Percentiles rank a stretch among this genome's conserved stretches.
Evolutionary conservation across 352 stramenopile genomes (phyloP).

Genomic region (Thraustochytrium sp.): DNA sequence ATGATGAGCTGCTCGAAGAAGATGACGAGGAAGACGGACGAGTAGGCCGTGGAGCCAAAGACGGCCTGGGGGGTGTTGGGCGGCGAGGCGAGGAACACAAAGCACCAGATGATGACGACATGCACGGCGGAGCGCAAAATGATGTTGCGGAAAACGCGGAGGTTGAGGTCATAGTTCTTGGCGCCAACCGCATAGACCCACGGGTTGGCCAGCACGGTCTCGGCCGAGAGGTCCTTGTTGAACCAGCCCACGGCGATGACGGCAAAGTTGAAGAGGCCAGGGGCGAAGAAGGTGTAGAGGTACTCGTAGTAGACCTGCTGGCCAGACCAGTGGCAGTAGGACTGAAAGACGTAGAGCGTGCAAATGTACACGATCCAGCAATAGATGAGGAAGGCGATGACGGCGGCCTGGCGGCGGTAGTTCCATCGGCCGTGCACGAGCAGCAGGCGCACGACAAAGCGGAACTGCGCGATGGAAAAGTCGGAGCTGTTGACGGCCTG

Average conservation of each 20-base stretch:
- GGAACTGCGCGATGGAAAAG: conserved; percentile 85
- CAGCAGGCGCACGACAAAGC: conserved; percentile 75
- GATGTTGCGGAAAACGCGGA: neutral
- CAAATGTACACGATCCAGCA: conserved; percentile 87
- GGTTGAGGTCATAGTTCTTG: conserved; percentile 29
- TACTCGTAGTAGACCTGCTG: conserved; percentile 46
- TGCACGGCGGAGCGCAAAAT: conserved; percentile 21
- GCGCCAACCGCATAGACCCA: conserved; percentile 28
- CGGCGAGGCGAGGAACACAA: conserved; percentile 38
- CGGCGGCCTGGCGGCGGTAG: conserved; percentile 75
- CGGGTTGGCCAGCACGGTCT: conserved; percentile 18
- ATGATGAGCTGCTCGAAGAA: conserved; percentile 25
- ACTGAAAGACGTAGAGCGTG: conserved; percentile 69
- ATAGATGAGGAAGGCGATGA: conserved; percentile 86
- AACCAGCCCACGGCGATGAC: conserved; percentile 28
- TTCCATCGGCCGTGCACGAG: conserved; percentile 83
- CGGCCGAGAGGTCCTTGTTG: neutral
- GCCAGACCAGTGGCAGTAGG: conserved; percentile 40
- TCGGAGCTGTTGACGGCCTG: conserved; percentile 83
- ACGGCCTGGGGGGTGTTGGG: neutral
- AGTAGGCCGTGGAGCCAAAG: conserved; percentile 27
- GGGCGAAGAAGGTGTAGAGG: conserved; percentile 41
- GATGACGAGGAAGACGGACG: conserved; percentile 39
- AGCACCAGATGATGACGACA: conserved; percentile 46
- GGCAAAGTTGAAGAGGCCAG: conserved; percentile 25